A percentile compares a stretch with the other conserved stretches of the same genome.
phyloP scores from a whole-genome alignment of 352 stramenopile species.

The Thalassiosira hispida region DNA sequence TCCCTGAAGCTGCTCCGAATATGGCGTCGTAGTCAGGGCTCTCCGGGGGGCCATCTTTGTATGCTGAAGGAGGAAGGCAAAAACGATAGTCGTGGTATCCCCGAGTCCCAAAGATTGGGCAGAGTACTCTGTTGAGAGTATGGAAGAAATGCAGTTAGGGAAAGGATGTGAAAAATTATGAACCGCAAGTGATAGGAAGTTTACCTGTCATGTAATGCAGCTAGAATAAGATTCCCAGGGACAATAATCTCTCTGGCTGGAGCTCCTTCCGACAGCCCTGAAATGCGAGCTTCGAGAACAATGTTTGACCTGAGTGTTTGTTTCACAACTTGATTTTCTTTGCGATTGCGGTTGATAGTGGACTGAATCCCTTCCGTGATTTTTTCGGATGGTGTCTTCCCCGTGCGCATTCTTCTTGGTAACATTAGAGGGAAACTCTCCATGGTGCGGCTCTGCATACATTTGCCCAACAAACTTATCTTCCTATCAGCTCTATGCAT shows the following conservation, averaged over 20 bases:
- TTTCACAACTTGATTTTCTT: not conserved
- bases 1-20: not conserved
- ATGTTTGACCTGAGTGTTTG: conserved; percentile 10
- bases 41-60: not conserved
- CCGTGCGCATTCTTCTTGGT: not conserved
- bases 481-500: not conserved
- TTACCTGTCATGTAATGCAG: conserved; percentile 4
- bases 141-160: too few species aligned
- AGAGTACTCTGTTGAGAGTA: not conserved
- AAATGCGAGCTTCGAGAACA: conserved; percentile 3
- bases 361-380: not conserved
- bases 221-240: conserved; percentile 3
- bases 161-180: too few species aligned
- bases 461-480: not conserved
- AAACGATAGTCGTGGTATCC: conserved; percentile 5
- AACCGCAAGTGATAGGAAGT: too few species aligned
- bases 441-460: not conserved
- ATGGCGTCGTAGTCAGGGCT: conserved; percentile 3
- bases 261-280: not conserved
- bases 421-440: not conserved
- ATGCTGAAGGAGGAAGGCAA: conserved; percentile 7
- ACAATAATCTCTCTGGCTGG: not conserved
- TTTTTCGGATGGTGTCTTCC: not conserved
- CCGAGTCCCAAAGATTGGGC: conserved; percentile 9
- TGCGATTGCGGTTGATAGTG: conserved; percentile 3